Evolutionary conservation across 495 filamentous ascomycete genomes (phyloP).

Genomic region (Pyrenula massariospora): DNA sequence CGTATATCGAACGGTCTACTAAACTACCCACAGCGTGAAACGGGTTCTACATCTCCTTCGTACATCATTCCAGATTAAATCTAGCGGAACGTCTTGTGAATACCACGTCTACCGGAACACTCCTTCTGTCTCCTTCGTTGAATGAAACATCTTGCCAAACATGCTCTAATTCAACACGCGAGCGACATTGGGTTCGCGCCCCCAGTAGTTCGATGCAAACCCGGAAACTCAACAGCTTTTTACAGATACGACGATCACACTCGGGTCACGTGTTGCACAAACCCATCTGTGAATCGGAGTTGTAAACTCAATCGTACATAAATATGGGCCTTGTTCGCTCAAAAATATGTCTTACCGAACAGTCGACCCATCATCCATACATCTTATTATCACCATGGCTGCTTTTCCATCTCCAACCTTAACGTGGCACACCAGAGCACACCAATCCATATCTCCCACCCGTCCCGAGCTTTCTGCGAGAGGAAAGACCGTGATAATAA

Average conservation of each 20-base stretch:
- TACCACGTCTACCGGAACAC: too few relatives aligned
- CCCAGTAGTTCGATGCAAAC: background rate
- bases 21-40: conserved; percentile 25
- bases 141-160: too few relatives aligned
- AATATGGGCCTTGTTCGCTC: background rate
- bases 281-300: background rate
- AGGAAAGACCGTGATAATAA: conserved; percentile 12
- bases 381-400: background rate
- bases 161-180: background rate
- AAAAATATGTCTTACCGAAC: background rate
- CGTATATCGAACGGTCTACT: conserved; percentile 32
- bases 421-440: conserved; percentile 9
- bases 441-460: conserved; percentile 11
- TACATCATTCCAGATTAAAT: conserved; percentile 19
- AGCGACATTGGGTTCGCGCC: background rate
- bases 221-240: background rate
- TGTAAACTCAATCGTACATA: background rate
- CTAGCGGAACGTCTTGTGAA: conserved; percentile 29
- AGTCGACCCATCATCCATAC: background rate
- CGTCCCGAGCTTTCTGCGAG: conserved; percentile 12
- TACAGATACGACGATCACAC: background rate
- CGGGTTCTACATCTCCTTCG: conserved; percentile 11
- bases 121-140: too few relatives aligned
- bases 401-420: conserved; percentile 11
- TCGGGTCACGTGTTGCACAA: background rate